Evolutionary conservation across 495 filamentous ascomycete species (phyloP), one percentile per base, ranked within the genome.

Genomic region (Platismatia glauca): DNA sequence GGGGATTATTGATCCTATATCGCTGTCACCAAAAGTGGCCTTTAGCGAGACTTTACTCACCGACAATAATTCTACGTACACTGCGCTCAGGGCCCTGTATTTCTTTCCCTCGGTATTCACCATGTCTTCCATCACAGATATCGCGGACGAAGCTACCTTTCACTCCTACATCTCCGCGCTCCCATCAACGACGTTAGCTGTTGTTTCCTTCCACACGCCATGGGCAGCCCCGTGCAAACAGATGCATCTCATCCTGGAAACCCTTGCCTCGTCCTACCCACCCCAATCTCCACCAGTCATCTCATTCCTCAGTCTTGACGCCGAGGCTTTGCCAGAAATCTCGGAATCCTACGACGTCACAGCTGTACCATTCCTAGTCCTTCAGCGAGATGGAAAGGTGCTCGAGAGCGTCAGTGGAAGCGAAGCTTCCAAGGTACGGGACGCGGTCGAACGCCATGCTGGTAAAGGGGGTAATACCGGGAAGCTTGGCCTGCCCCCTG

Each of bases 151-250:
- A 63, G 74, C 79, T 62, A 82, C 82, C 66, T 97, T 94, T 82
- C 72, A 80, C 43, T 67, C 80, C 39, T 79, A 88, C 71, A 71
- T 89, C 60, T 73, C 79, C 56, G 77, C 84, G 24, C 80, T 92
- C 20, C 82, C 89, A 0, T 67, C 85, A 7, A 79, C 84, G 8
- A 80, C 87, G 15, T 82, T 96, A 41, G 76, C 89, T 56, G 83
- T 96, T 67, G 82, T 96, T 68, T 96, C 91, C 72, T 97, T 97
- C 78, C 86, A 96, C 75, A 89, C 95, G 0, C 87, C 91, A 68
- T 97, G 95, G 94, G 94, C 95, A n/a, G 90, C 89, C 35, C 94
- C 91, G 16, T 97, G 94, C 78, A 81, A 87, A 59, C 91, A 96
- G 75, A 96, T 96, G 91, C 82, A 83, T 66, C 85, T 83, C n/a